These are phyloP conservation scores for Teratosphaeria pseudoeucalypti DNA, from an alignment of 2,329 filamentous ascomycete genomes.

Conservation along the genomic window DNA sequence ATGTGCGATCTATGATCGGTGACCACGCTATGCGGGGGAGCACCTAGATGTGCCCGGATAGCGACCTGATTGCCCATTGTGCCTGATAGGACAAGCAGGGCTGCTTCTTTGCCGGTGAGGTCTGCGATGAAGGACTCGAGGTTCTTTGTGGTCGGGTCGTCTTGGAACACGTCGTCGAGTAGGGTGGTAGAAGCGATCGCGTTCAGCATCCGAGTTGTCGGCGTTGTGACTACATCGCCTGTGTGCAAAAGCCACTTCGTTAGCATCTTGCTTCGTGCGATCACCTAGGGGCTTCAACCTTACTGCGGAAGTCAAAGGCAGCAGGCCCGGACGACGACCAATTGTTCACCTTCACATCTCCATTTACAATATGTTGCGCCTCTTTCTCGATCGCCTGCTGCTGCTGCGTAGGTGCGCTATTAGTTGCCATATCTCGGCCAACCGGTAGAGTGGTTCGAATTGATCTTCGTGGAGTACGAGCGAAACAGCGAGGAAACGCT, in stretches of 20 bases:
- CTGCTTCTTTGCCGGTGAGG: constrained; percentile 65
- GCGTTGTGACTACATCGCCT: constrained; percentile 60
- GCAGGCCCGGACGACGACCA: constrained; percentile 39
- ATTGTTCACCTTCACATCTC: constrained; percentile 21
- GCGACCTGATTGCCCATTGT: constrained; percentile 93
- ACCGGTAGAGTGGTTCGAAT: not conserved
- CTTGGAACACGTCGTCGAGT: constrained; percentile 72
- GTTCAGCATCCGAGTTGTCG: constrained; percentile 68
- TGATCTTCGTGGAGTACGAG: not conserved
- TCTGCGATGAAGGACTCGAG: constrained; percentile 66
- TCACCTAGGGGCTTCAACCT: not conserved
- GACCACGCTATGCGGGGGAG: constrained; percentile 71
- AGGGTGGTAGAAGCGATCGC: constrained; percentile 67
- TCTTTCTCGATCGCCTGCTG: constrained; percentile 14
- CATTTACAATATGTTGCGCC: constrained; percentile 16
- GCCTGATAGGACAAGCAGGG: constrained; percentile 73
- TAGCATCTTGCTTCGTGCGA: not conserved
- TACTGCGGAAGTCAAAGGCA: constrained; percentile 47
- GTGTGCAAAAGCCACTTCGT: not conserved
- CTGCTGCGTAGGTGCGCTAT: constrained; percentile 7
- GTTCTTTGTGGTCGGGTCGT: constrained; percentile 66
- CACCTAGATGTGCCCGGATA: constrained; percentile 63
- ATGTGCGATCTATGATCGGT: constrained; percentile 75
- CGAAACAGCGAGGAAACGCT: not conserved
- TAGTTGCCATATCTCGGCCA: constrained; percentile 1